These are phyloP conservation scores for Conringia planisiliqua DNA, from an alignment of 345 rosid genomes.

Conservation along the genomic window DNA sequence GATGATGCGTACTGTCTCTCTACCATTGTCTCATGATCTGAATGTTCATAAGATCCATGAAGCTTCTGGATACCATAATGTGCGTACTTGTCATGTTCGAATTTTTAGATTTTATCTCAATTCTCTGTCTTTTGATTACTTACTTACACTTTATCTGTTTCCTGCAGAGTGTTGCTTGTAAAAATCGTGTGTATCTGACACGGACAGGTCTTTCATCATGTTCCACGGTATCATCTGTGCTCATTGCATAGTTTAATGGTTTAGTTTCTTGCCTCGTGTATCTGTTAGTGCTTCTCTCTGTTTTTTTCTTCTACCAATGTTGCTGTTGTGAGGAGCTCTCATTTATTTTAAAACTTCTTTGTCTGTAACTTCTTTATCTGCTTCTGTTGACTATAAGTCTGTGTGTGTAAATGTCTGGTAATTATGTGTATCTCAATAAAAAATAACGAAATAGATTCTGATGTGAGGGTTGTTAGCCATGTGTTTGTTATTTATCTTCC, in stretches of 20 bases:
- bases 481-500: neutral
- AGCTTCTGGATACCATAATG: conserved; percentile 32
- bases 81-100: conserved; percentile 6
- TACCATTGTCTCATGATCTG: conserved; percentile 53
- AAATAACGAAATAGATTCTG: neutral
- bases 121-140: neutral
- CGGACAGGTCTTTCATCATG: conserved; percentile 50
- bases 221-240: conserved; percentile 49
- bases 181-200: conserved; percentile 39
- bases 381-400: neutral
- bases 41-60: conserved; percentile 40
- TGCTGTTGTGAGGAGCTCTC: neutral
- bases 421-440: neutral
- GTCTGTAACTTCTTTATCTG: neutral
- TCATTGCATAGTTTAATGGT: conserved; percentile 19
- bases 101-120: neutral
- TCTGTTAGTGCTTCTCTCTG: neutral
- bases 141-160: neutral
- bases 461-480: neutral
- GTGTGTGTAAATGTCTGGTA: neutral
- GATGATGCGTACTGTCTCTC: conserved; percentile 49
- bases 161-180: conserved; percentile 42
- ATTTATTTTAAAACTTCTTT: neutral
- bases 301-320: neutral
- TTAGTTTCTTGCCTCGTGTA: conserved; percentile 10